phyloP scores from a whole-genome alignment of 345 rosid species.

The Brassica cretica region DNA sequence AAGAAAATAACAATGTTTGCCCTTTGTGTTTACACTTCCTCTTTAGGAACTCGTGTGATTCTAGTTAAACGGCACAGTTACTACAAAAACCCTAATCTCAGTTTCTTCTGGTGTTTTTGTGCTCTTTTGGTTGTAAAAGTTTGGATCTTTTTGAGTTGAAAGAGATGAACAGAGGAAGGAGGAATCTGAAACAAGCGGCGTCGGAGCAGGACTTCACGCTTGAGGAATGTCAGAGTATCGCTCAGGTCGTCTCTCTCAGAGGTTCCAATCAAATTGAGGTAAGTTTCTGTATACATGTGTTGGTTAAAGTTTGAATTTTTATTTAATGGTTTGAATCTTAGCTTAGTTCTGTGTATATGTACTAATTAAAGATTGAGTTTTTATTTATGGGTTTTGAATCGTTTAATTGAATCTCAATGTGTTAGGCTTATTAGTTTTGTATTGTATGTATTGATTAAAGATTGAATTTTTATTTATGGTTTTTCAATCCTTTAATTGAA shows the following conservation, averaged over 20 bases:
- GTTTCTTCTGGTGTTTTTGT: background rate
- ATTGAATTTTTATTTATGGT: background rate
- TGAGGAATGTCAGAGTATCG: constrained; percentile 67
- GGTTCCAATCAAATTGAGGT: constrained; percentile 96
- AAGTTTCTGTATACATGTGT: background rate
- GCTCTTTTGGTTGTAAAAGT: background rate
- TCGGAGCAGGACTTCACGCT: constrained; percentile 55
- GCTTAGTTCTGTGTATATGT: background rate
- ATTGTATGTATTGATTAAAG: background rate
- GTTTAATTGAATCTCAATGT: no score
- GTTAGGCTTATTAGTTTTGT: background rate
- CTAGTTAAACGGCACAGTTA: constrained; percentile 13
- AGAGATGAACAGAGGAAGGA: constrained; percentile 80
- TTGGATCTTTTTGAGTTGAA: constrained; percentile 4
- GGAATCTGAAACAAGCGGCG: constrained; percentile 77
- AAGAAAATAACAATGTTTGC: background rate
- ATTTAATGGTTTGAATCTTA: background rate
- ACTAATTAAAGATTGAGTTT: constrained; percentile 13
- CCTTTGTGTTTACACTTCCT: background rate
- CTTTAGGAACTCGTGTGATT: constrained; percentile 1
- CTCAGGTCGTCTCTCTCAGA: constrained; percentile 77
- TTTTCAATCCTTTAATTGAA: no score
- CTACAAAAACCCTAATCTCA: constrained; percentile 40
- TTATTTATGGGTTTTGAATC: background rate
- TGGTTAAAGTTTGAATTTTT: background rate